These are phyloP conservation scores for Penicillium canariense DNA, from an alignment of 495 filamentous ascomycete species.

Conservation along the genomic window DNA sequence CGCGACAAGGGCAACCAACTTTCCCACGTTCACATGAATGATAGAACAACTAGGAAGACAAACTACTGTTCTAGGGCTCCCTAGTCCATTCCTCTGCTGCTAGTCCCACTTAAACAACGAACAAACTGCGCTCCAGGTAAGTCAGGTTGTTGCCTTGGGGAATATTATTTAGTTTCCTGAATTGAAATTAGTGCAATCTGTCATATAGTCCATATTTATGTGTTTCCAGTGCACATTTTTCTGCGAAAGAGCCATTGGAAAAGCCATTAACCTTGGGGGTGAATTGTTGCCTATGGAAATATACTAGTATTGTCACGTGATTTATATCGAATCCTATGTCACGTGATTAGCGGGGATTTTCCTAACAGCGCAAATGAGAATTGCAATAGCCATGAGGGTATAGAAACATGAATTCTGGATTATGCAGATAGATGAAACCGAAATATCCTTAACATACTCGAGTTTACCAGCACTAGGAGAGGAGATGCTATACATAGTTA, in stretches of 20 bases:
- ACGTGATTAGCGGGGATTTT: slow-evolving; percentile 17
- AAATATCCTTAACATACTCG: too few species aligned
- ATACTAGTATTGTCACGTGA: slow-evolving; percentile 3
- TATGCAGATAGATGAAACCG: too few species aligned
- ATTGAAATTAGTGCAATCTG: neutral
- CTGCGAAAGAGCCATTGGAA: neutral
- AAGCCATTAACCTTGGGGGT: too few species aligned
- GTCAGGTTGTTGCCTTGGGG: neutral
- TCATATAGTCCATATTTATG: neutral
- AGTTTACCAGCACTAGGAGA: neutral
- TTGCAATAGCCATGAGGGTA: too few species aligned
- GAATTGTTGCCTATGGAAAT: neutral
- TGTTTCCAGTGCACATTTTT: neutral
- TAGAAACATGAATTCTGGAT: too few species aligned
- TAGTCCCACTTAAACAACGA: too few species aligned
- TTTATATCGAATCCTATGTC: slow-evolving; percentile 10
- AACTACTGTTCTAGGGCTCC: too few species aligned
- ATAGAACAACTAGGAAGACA: too few species aligned
- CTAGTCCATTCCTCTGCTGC: neutral
- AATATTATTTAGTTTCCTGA: neutral
- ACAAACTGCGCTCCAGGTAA: neutral
- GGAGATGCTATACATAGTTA: neutral
- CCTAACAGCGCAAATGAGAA: too few species aligned
- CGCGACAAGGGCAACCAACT: too few species aligned
- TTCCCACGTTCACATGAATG: too few species aligned